Base-by-base conservation (phyloP, 495 filamentous ascomycete species). In the Neurospora sp. region DNA sequence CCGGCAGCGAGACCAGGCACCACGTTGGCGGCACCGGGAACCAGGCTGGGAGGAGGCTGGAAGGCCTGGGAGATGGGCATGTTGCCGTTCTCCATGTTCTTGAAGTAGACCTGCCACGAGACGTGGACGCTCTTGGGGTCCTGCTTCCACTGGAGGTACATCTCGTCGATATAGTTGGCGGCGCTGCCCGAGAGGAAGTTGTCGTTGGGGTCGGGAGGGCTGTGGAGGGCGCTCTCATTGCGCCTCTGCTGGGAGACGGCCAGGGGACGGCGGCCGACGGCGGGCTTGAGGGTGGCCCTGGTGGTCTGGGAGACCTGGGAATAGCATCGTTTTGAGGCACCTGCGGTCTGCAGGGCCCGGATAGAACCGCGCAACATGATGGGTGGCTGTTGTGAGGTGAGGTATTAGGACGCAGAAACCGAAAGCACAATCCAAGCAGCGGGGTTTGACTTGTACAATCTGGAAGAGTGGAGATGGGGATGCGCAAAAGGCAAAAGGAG, bases 91-190 rank as follows among this genome's bases (percentile, higher is more conserved):
- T 99, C 96, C 94, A 99, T 97, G 84, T 99, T 99, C 81, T 90
- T 91, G 88, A 99, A 99, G 90, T 99, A 99, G 76, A 95, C 92
- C 86, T 98, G 96, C 96, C 96, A 99, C 81, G 96, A 99, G 78
- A 97, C 87, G 84, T 99, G 96, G 62, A 99, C 96, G 83, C 93
- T 96, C 76, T 90, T 88, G 23, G 96, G 94, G 78, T 99, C 93
- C 74, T 91, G 87, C 85, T 95, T 97, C 96, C 96, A 99, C 77
- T 93, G 89, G 83, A 99, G 83, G 84, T 99, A 99, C 96, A 99
- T 99, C 88, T 97, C 96, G 83, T 99, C 96, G 82, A 99, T 91
- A 84, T 99, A 99, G 85, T 97, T 98, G 82, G 96, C 96, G 73
- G 95, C 92, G 86, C 91, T 97, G 54, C 96, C 96, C 74, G 92